Base-by-base conservation (phyloP, 495 filamentous ascomycete genomes). In the Trichoderma reesei region DNA sequence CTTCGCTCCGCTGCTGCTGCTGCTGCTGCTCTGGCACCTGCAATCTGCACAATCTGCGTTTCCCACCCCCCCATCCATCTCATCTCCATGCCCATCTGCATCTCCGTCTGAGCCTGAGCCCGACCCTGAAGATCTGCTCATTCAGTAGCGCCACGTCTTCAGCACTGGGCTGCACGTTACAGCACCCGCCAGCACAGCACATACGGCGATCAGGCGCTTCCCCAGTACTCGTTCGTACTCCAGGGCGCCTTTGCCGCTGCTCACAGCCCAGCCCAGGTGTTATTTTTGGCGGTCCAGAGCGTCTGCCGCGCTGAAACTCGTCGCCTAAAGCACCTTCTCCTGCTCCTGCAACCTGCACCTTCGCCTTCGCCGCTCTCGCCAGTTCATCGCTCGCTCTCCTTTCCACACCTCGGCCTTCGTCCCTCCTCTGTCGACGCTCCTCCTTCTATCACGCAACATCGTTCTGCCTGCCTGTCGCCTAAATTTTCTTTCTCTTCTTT, bases 271-370 rank as follows among this genome's bases (percentile, higher is more conserved):
- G 6, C 42, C 42, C 42, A 3, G 42, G 42, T 46, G 42, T 39
- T 39, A 56, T 56, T 56, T 56, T 56, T 56, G 51, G 51, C 51
- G 46, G n/a, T 26, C n/a, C n/a, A n/a, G n/a, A n/a, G 46, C 46
- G 16, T 26, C 18, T 20, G 46, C n/a, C 46, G 51, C 51, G 20
- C 20, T 56, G 51, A 56, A 56, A 56, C 51, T 56, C 51, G 51
- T 34, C 51, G 51, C 51, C 16, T 46, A 46, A n/a, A n/a, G 42
- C 42, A 46, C 42, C 16, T 46, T 14, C 16, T 14, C 42, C 42
- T 46, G 7, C 42, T 46, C 3, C 6, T n/a, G 42, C 42, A 46
- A 46, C 34, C 9, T 26, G 51, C 44, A 48, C n/a, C n/a, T 48
- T 18, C 44, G 44, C 44, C 44, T 18, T n/a, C n/a, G 44, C 44